A percentile compares a stretch with the other conserved stretches of the same genome.
phyloP scores from a whole-genome alignment of 768 basidiomycete genomes.

The Rhodotorula taiwanensis region DNA sequence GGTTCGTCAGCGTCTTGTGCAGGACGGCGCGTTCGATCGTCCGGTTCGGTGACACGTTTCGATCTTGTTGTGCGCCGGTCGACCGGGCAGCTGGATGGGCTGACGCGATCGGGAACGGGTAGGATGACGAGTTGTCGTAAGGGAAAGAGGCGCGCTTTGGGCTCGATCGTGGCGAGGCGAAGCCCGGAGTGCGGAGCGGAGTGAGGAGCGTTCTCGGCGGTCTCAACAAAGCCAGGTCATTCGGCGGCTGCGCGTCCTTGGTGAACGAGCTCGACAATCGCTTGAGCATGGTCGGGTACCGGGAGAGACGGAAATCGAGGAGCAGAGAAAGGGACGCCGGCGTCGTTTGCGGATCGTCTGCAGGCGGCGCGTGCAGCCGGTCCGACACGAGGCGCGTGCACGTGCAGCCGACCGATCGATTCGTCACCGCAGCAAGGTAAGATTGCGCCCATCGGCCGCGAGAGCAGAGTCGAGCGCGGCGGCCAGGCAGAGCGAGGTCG shows the following conservation, averaged over 20 bases:
- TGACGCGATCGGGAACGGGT: conserved; percentile 2
- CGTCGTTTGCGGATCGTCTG: no score
- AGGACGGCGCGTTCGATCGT: conserved; percentile 31
- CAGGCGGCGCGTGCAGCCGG: no score
- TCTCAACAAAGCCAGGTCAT: conserved; percentile 1
- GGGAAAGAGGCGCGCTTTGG: no score
- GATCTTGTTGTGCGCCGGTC: no score
- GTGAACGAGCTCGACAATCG: conserved; percentile 11
- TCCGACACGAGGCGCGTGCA: no score
- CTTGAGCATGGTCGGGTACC: conserved; percentile 23
- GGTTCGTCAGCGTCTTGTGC: conserved; percentile 23
- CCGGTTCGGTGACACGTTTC: not conserved
- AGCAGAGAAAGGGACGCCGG: no score
- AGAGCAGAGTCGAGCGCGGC: no score
- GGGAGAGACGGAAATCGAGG: no score
- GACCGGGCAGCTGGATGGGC: not conserved
- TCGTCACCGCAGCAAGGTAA: no score
- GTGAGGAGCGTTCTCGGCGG: not conserved
- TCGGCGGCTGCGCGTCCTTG: not conserved
- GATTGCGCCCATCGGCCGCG: no score
- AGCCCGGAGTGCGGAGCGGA: not conserved
- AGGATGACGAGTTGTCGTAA: not conserved
- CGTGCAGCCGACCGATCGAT: no score
- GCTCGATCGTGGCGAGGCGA: conserved; percentile 4
- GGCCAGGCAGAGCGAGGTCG: no score